Conservation (phyloP, 1,284 basidiomycete genomes). For the Fomitopsis betulina region DNA sequence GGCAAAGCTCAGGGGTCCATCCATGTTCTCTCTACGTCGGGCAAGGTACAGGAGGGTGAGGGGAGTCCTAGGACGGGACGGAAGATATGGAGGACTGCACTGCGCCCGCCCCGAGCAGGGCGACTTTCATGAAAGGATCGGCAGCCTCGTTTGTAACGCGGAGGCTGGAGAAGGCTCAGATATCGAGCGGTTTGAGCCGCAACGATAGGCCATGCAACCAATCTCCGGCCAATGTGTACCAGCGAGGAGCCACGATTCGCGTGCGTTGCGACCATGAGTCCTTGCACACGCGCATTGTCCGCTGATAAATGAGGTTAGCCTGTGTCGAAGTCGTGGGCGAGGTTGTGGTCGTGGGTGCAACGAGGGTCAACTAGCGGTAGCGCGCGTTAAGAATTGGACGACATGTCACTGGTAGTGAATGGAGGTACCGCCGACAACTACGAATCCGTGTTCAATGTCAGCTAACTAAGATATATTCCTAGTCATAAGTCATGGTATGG, state of each 20-base stretch:
- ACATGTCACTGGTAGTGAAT: no score
- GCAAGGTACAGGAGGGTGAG: neutral
- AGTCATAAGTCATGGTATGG: no score
- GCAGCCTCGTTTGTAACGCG: neutral
- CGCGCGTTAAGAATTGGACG: no score
- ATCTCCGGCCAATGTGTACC: neutral
- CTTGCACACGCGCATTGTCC: neutral
- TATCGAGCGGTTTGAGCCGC: neutral
- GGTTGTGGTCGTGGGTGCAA: neutral
- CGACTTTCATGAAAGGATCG: slow-evolving; percentile 4
- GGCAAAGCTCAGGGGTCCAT: no score
- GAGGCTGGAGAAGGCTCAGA: neutral
- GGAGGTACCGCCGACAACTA: no score
- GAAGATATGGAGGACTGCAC: neutral
- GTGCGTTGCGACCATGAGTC: neutral
- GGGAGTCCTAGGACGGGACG: neutral
- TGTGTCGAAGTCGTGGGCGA: neutral
- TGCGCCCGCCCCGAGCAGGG: neutral
- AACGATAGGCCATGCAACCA: neutral
- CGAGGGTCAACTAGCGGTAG: no score
- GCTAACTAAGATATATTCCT: no score
- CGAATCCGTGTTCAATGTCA: no score
- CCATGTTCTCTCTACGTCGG: neutral
- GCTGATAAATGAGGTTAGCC: neutral
- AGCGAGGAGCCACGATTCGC: neutral